These are phyloP conservation scores for Tylopilus plumbeoviolaceoides DNA, from an alignment of 768 basidiomycete species.

Conservation along the genomic window DNA sequence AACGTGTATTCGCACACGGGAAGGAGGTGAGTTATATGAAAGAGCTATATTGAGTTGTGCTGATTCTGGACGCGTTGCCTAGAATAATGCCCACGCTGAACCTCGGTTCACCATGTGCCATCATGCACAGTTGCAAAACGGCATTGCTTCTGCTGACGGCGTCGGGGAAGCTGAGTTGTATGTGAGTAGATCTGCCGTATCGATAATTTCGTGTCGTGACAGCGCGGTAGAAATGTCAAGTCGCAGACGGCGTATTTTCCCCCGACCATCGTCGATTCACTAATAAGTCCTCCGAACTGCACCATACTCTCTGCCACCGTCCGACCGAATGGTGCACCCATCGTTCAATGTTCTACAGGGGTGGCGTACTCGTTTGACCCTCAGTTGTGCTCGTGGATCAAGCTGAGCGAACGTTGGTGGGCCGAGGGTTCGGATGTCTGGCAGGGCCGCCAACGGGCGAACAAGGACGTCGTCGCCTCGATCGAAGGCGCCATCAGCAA, in stretches of 20 bases:
- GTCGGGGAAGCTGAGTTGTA: conserved; percentile 67
- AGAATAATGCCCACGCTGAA: conserved; percentile 77
- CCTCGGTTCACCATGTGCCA: conserved; percentile 65
- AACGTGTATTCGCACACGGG: conserved; percentile 83
- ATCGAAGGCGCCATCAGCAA: conserved; percentile 54
- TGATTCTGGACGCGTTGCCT: neutral
- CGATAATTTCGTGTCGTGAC: conserved; percentile 4
- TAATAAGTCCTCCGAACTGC: conserved; percentile 56
- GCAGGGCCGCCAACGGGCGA: conserved; percentile 63
- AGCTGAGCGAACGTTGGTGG: conserved; percentile 83
- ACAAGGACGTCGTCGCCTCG: conserved; percentile 51
- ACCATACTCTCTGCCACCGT: conserved; percentile 62
- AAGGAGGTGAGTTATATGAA: conserved; percentile 53
- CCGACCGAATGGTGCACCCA: conserved; percentile 74
- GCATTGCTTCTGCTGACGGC: conserved; percentile 71
- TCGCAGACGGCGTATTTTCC: conserved; percentile 61
- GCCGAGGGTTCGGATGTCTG: conserved; percentile 77
- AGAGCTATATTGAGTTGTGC: neutral
- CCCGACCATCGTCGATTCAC: conserved; percentile 56
- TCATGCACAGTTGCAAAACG: conserved; percentile 62
- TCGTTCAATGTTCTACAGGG: conserved; percentile 77
- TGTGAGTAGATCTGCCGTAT: conserved; percentile 42
- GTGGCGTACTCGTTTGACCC: conserved; percentile 76
- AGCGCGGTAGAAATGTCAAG: conserved; percentile 67
- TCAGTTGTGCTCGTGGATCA: conserved; percentile 62